phyloP scores from a whole-genome alignment of 1,139 yeast species.

The Lodderomyces metapsilosis region DNA sequence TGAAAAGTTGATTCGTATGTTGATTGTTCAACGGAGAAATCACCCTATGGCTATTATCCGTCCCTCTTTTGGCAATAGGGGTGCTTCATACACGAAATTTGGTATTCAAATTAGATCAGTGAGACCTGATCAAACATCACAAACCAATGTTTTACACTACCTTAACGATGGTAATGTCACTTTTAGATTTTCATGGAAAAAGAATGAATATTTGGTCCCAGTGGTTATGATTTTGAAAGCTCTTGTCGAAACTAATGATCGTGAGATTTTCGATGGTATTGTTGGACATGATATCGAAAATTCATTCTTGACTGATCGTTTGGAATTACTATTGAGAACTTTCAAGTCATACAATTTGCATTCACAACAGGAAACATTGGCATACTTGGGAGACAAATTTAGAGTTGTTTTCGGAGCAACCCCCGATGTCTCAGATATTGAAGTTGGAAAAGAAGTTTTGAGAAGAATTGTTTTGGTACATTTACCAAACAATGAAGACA shows the following conservation, averaged over 20 bases:
- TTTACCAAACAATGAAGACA: conserved; percentile 67
- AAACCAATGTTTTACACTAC: conserved; percentile 93
- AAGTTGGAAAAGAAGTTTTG: conserved; percentile 85
- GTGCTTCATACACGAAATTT: conserved; percentile 80
- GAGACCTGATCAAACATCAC: conserved; percentile 96
- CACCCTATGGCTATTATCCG: conserved; percentile 98
- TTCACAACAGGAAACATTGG: conserved; percentile 83
- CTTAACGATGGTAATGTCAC: conserved; percentile 95
- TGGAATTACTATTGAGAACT: conserved; percentile 85
- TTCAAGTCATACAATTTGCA: conserved; percentile 78
- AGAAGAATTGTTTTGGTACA: conserved; percentile 88
- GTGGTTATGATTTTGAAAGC: conserved; percentile 92
- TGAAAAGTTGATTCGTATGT: conserved; percentile 93
- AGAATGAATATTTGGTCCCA: conserved; percentile 92
- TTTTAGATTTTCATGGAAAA: conserved; percentile 94
- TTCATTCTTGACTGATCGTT: conserved; percentile 96
- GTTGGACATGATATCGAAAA: conserved; percentile 85
- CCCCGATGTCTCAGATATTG: conserved; percentile 83
- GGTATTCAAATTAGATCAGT: conserved; percentile 96
- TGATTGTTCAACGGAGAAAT: conserved; percentile 95
- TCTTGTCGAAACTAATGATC: conserved; percentile 82
- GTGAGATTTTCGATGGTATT: conserved; percentile 94
- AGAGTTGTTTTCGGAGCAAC: conserved; percentile 90
- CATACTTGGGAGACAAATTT: conserved; percentile 93
- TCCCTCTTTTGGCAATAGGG: conserved; percentile 92